Base-by-base conservation (phyloP, 192 early-diverging fungal species). In the Lunasporangiospora selenospora region DNA sequence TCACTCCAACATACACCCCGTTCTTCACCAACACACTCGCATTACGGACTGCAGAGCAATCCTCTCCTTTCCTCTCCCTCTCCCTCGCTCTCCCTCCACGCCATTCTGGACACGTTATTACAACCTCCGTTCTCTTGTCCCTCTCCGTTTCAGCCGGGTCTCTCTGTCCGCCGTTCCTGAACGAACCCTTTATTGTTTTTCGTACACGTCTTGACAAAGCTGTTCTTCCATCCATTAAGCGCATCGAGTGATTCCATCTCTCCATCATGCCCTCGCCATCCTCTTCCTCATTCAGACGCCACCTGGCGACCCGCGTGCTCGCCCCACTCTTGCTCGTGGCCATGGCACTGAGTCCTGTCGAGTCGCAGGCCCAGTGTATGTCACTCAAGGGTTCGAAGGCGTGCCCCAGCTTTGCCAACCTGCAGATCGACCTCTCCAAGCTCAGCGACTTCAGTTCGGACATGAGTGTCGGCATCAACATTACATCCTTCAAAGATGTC, bases 241-340 rank as follows among this genome's bases (percentile, higher is more conserved):
- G 11, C 36, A 19, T 21, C 27, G 34, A 29, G 27, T 30, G 15
- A 41, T 23, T 19, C 54, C 19, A n/a, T 5, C 26, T 39, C 29
- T 31, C 49, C 30, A 48, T 2, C 16, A 15, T 31, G n/a, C n/a
- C n/a, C n/a, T n/a, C n/a, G n/a, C n/a, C n/a, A 15, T n/a, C 66
- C 30, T 11, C 37, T 4, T 44, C 53, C n/a, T 43, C 67, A 67
- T 40, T 46, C 12, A 39, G 50, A n/a, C 29, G 49, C 24, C 26
- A 27, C 27, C 56, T 58, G 67, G 13, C 58, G 26, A 34, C 69
- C 30, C 47, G 55, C 34, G 26, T 73, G 32, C n/a, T 62, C 34
- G 29, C 69, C 1, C 16, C 58, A 13, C 54, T 61, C 32, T 16
- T 73, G 37, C 12, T 73, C 23, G 53, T 52, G 12, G 37, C 55